Evolutionary conservation across 2,329 filamentous ascomycete species (phyloP).

Genomic region (Mollisia scopiformis): DNA sequence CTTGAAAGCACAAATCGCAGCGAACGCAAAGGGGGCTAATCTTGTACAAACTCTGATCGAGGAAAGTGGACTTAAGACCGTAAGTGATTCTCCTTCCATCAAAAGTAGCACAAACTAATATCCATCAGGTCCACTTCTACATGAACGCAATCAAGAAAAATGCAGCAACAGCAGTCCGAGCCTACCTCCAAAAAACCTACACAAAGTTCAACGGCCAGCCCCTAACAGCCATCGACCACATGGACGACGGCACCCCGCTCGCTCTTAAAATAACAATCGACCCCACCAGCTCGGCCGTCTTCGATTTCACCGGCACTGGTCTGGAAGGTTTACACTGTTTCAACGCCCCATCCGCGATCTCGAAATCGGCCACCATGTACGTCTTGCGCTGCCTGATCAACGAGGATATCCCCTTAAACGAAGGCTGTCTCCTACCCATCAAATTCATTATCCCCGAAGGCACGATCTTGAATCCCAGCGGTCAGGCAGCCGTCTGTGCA

Average conservation of each 20-base stretch:
- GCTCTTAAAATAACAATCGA: conserved; percentile 73
- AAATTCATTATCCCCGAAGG: conserved; percentile 69
- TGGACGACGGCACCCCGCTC: conserved; percentile 83
- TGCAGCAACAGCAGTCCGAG: conserved; percentile 72
- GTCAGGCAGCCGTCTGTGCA: conserved; percentile 77
- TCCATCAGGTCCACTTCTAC: conserved; percentile 66
- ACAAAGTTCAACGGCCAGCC: conserved; percentile 66
- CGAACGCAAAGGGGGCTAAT: conserved; percentile 80
- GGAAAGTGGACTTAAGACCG: conserved; percentile 71
- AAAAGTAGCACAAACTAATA: conserved; percentile 31
- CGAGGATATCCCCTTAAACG: conserved; percentile 81
- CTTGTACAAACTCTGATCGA: conserved; percentile 72
- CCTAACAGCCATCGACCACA: conserved; percentile 73
- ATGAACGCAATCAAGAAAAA: conserved; percentile 82
- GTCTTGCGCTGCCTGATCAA: conserved; percentile 77
- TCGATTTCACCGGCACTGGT: conserved; percentile 77
- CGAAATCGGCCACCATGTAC: conserved; percentile 82
- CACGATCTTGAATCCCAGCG: conserved; percentile 72
- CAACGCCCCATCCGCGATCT: conserved; percentile 80
- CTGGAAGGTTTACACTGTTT: conserved; percentile 76
- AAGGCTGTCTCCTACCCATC: conserved; percentile 78
- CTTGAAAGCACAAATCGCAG: conserved; percentile 81
- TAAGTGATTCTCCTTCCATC: not conserved
- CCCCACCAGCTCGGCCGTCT: conserved; percentile 70
- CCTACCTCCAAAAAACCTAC: conserved; percentile 68